phyloP scores from a whole-genome alignment of 352 stramenopile species.

The Phytophthora syringae region DNA sequence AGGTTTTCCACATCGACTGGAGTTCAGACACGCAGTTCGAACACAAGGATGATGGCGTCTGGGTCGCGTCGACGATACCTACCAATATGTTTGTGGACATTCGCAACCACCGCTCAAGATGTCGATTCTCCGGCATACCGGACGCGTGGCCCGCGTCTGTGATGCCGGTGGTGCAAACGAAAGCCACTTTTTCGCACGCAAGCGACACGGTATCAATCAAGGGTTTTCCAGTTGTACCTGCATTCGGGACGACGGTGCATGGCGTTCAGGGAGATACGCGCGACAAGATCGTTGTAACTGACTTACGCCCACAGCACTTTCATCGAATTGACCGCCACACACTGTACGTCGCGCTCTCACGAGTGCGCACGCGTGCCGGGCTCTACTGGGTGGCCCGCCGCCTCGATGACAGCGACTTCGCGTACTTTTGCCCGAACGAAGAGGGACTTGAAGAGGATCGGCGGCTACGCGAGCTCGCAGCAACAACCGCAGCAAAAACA shows the following conservation, averaged over 20 bases:
- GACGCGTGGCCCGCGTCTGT: constrained; percentile 20
- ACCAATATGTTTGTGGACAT: neutral
- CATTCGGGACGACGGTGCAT: constrained; percentile 33
- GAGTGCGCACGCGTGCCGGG: constrained; percentile 7
- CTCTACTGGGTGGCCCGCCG: constrained; percentile 18
- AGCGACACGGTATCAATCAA: constrained; percentile 10
- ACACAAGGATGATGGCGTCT: neutral
- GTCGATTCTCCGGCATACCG: constrained; percentile 7
- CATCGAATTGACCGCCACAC: constrained; percentile 12
- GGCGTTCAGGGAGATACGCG: constrained; percentile 27
- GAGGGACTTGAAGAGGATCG: neutral
- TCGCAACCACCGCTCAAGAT: too few species aligned
- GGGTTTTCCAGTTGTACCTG: constrained; percentile 28
- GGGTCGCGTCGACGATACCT: neutral
- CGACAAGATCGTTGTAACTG: constrained; percentile 14
- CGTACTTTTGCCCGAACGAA: neutral
- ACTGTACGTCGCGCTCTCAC: constrained; percentile 24
- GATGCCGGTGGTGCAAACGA: constrained; percentile 17
- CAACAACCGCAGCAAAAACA: neutral
- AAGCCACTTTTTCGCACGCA: neutral
- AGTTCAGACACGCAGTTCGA: neutral
- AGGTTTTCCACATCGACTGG: neutral
- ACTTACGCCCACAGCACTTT: constrained; percentile 13
- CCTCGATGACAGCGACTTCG: constrained; percentile 1
- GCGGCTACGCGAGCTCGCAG: neutral